A percentile compares a stretch with the other conserved stretches of the same genome.
Evolutionary conservation across 2,329 filamentous ascomycete genomes (phyloP).

Genomic region (Alternaria infectoria): DNA sequence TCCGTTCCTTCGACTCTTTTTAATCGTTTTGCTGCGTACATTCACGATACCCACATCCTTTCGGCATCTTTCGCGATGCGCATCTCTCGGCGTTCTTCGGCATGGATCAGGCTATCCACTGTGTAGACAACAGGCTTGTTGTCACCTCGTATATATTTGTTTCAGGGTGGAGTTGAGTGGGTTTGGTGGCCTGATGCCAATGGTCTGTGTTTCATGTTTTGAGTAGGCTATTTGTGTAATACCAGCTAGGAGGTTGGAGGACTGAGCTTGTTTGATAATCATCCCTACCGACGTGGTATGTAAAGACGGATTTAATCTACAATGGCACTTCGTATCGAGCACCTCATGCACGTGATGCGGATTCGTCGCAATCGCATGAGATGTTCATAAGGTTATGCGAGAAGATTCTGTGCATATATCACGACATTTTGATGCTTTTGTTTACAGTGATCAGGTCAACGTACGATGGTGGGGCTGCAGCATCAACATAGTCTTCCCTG

Average conservation of each 20-base stretch:
- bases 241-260: slow-evolving; percentile 8
- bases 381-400: not conserved
- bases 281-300: not conserved
- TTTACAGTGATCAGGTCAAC: not conserved
- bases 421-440: not conserved
- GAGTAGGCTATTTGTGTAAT: slow-evolving; percentile 14
- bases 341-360: not conserved
- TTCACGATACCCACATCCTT: slow-evolving; percentile 27
- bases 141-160: not conserved
- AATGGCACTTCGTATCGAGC: not conserved
- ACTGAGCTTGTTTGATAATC: not conserved
- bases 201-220: slow-evolving; percentile 4
- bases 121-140: slow-evolving; percentile 4
- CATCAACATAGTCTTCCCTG: not conserved
- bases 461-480: not conserved
- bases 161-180: slow-evolving; percentile 1
- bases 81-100: slow-evolving; percentile 11
- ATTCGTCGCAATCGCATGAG: not conserved
- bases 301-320: not conserved
- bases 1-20: slow-evolving; percentile 3
- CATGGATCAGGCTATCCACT: not conserved
- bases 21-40: slow-evolving; percentile 10
- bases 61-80: slow-evolving; percentile 7
- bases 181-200: not conserved
- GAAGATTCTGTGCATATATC: not conserved